Conservation (phyloP, 768 basidiomycete species). For the Galerina marginata region DNA sequence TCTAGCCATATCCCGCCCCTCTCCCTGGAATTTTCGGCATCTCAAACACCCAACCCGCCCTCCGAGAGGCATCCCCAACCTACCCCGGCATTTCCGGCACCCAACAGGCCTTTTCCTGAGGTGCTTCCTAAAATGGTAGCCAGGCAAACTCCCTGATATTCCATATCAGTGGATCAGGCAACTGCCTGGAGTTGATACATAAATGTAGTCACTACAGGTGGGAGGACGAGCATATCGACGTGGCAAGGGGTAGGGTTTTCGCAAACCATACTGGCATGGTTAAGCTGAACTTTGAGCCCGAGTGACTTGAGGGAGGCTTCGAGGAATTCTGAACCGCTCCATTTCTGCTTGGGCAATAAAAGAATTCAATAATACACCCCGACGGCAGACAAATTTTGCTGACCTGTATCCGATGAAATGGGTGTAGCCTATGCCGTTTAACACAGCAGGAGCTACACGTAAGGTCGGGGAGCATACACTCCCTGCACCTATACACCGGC, state of each 20-base stretch:
- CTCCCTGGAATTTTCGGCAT: too few relatives aligned
- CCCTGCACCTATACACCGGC: slow-evolving; percentile 1
- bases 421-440: slow-evolving; percentile 1
- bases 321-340: not conserved
- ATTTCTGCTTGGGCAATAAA: not conserved
- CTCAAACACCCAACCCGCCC: too few relatives aligned
- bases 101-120: too few relatives aligned
- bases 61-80: too few relatives aligned
- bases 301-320: not conserved
- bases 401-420: slow-evolving; percentile 12
- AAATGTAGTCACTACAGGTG: too few relatives aligned
- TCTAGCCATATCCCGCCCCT: too few relatives aligned
- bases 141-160: too few relatives aligned
- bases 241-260: not conserved
- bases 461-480: slow-evolving; percentile 16
- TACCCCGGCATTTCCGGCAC: too few relatives aligned
- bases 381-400: not conserved
- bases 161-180: too few relatives aligned
- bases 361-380: not conserved
- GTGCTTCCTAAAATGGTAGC: too few relatives aligned
- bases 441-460: slow-evolving; percentile 13
- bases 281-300: slow-evolving; percentile 3
- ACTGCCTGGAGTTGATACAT: too few relatives aligned
- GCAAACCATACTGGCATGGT: not conserved
- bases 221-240: not conserved